Evolutionary conservation across 2,329 filamentous ascomycete species (phyloP).

Genomic region (Magnaporthiopsis poae): DNA sequence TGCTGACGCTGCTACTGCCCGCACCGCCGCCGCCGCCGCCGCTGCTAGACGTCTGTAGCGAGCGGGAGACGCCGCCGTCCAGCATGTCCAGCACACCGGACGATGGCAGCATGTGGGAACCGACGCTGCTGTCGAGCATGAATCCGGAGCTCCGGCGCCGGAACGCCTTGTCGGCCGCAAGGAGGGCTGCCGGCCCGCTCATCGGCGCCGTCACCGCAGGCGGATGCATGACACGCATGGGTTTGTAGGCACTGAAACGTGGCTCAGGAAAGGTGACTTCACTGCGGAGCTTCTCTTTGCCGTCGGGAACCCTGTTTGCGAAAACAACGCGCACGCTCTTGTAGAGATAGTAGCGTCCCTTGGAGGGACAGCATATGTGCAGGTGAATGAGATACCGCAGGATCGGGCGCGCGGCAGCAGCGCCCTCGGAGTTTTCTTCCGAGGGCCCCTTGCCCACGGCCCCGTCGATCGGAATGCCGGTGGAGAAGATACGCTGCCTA

Average conservation of each 20-base stretch:
- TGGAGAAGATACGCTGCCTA: constrained; percentile 84
- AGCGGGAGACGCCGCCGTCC: background rate
- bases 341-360: constrained; percentile 79
- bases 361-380: constrained; percentile 80
- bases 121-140: constrained; percentile 8
- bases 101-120: background rate
- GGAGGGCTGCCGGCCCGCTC: constrained; percentile 31
- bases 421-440: constrained; percentile 30
- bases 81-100: background rate
- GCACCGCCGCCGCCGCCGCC: background rate
- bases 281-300: constrained; percentile 82
- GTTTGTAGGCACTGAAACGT: constrained; percentile 74
- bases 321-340: constrained; percentile 91
- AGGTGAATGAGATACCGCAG: constrained; percentile 85
- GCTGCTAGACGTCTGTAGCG: background rate
- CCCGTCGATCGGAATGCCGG: constrained; percentile 67
- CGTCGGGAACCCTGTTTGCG: constrained; percentile 89
- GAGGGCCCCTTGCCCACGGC: background rate
- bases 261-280: constrained; percentile 86
- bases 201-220: constrained; percentile 9
- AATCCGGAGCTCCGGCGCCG: constrained; percentile 48
- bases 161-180: constrained; percentile 50
- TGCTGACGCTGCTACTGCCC: background rate
- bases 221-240: constrained; percentile 43
- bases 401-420: constrained; percentile 49